These are phyloP conservation scores for Aspergillus wentii DNA, from an alignment of 495 filamentous ascomycete genomes.

Conservation along the genomic window DNA sequence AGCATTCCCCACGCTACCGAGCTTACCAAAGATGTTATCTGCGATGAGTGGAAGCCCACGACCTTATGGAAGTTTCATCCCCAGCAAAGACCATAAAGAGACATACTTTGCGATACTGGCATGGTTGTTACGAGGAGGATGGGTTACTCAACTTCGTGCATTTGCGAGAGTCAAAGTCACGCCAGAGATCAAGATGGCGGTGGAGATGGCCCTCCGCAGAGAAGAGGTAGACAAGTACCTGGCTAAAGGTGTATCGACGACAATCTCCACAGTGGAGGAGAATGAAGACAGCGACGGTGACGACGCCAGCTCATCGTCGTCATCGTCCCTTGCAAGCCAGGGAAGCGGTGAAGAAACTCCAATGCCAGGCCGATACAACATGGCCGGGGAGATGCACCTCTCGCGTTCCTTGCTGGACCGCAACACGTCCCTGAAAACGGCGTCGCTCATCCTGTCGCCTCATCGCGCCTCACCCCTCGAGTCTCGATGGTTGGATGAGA, in stretches of 20 bases:
- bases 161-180: slow-evolving; percentile 74
- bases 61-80: slow-evolving; percentile 75
- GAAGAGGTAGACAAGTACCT: slow-evolving; percentile 42
- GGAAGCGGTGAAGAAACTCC: slow-evolving; percentile 37
- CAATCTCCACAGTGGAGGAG: slow-evolving; percentile 11
- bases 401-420: slow-evolving; percentile 36
- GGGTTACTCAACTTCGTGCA: slow-evolving; percentile 85
- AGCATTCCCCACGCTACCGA: slow-evolving; percentile 74
- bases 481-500: slow-evolving; percentile 68
- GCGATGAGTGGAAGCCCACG: slow-evolving; percentile 70
- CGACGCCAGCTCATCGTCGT: slow-evolving; percentile 32
- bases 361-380: slow-evolving; percentile 24
- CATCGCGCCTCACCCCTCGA: slow-evolving; percentile 56
- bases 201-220: slow-evolving; percentile 38
- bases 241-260: slow-evolving; percentile 17
- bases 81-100: slow-evolving; percentile 81
- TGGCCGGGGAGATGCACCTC: slow-evolving; percentile 22
- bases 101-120: slow-evolving; percentile 85
- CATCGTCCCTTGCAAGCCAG: slow-evolving; percentile 37
- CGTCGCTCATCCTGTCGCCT: slow-evolving; percentile 47
- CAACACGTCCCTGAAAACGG: slow-evolving; percentile 32
- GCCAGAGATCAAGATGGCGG: slow-evolving; percentile 43
- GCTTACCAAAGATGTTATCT: slow-evolving; percentile 78
- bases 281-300: slow-evolving; percentile 15
- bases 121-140: slow-evolving; percentile 86